Conservation (phyloP, 1,284 basidiomycete genomes). For the Ceratobasidium sp. region DNA sequence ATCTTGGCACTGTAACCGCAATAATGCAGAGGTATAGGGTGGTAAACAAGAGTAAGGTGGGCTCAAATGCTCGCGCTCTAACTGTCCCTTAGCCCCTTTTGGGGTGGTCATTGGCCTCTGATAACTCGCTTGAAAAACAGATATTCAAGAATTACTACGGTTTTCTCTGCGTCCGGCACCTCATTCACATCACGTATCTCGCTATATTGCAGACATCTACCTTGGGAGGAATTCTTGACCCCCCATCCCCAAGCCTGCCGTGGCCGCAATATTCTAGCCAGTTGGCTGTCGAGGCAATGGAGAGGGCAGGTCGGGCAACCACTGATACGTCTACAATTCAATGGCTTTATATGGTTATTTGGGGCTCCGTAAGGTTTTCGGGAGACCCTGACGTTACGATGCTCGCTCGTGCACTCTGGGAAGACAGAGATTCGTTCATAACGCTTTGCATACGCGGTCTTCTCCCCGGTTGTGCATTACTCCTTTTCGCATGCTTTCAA, state of each 20-base stretch:
- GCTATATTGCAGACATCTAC: neutral
- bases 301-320: neutral
- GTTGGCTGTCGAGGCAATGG: neutral
- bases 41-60: neutral
- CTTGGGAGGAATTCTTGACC: neutral
- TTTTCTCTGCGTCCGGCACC: neutral
- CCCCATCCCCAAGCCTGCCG: neutral
- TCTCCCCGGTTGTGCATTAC: slow-evolving; percentile 1
- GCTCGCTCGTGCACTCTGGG: neutral
- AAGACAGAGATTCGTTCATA: neutral
- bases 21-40: neutral
- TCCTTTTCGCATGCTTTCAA: neutral
- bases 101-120: neutral
- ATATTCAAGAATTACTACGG: slow-evolving; percentile 22
- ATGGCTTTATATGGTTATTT: neutral
- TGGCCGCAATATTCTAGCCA: neutral
- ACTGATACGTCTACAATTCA: too few relatives aligned
- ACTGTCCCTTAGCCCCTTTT: too few relatives aligned
- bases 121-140: neutral
- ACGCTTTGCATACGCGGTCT: neutral
- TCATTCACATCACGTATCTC: slow-evolving; percentile 4
- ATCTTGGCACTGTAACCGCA: neutral
- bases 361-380: neutral
- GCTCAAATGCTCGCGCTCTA: neutral
- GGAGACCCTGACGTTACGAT: neutral